Conservation (phyloP, 164 flowering plant species). For the Magnolia changhungtana region DNA sequence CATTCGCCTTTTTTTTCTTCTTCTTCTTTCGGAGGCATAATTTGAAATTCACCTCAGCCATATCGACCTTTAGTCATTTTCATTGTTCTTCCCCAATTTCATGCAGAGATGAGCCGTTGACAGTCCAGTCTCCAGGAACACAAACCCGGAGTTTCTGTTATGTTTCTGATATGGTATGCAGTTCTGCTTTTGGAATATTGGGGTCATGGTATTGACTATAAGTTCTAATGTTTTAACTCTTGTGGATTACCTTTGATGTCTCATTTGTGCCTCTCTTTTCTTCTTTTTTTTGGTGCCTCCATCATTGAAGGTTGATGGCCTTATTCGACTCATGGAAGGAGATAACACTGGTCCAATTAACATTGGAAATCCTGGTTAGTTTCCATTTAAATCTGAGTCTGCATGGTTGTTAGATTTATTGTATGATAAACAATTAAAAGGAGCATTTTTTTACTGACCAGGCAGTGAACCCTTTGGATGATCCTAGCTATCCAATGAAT, state of each 20-base stretch:
- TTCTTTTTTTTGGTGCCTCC: not conserved
- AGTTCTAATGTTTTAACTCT: not conserved
- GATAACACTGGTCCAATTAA: conserved; percentile 74
- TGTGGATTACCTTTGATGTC: not conserved
- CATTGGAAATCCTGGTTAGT: conserved; percentile 75
- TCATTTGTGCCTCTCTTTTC: not conserved
- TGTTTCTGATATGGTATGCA: conserved; percentile 77
- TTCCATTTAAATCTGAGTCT: not conserved
- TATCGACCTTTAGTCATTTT: not conserved
- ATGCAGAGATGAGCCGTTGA: conserved; percentile 56
- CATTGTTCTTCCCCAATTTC: not conserved
- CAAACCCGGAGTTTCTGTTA: conserved; percentile 83
- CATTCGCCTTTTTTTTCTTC: not conserved
- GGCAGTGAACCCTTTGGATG: no score
- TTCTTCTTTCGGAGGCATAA: not conserved
- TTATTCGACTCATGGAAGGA: conserved; percentile 80
- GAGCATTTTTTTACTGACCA: not conserved
- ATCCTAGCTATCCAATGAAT: no score
- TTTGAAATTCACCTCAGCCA: not conserved
- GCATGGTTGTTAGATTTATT: not conserved
- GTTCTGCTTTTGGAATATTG: not conserved
- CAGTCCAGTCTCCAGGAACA: conserved; percentile 71
- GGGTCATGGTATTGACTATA: not conserved
- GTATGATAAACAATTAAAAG: not conserved
- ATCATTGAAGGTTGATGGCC: conserved; percentile 65